Evolutionary conservation across 2,329 filamentous ascomycete genomes (phyloP), one percentile per base, ranked within the genome.

Genomic region (Lasiodiplodia gonubiensis): DNA sequence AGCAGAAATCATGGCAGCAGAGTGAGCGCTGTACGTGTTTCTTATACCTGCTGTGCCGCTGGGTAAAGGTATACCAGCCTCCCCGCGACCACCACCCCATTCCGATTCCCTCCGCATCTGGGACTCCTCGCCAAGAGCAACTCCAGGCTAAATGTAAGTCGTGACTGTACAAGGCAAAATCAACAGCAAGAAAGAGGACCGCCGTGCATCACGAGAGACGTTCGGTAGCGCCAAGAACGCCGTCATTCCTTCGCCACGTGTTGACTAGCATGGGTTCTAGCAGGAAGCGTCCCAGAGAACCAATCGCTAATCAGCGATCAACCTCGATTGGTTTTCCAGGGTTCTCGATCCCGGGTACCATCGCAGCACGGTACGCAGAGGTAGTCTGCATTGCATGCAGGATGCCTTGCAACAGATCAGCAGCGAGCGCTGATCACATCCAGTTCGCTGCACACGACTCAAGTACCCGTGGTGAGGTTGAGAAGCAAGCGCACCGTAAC

Each of bases 141-240:
- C 46, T 25, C 14, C 59, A 61, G 59, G 59, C 59, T 63, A 63
- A 51, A 63, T 49, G 30, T 42, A 18, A 49, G 23, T n/a, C 42
- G 42, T 30, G 25, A 21, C 35, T 33, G 30, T 33, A 33, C 37
- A 21, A 60, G 25, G 16, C 10, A 37, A 33, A 39, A 10, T 16
- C 18, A 10, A 25, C 18, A 35, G 57, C 27, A 53, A 35, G 12
- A 51, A 51, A 21, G 2, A 57, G 25, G 23, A 25, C 1, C 27
- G 30, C 39, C 35, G 10, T n/a, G 8, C 27, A 37, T 63, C 59
- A 63, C 46, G 59, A 51, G 59, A 51, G 59, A 37, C 16, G 4
- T 60, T 48, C 18, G 10, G 11, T 27, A 39, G 12, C 25, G 30
- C 59, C 59, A 63, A 63, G 59, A 39, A 39, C 52, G 52, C 27